These are phyloP conservation scores for Metarhizium guizhouense DNA, from an alignment of 2,329 filamentous ascomycete genomes.

Conservation along the genomic window DNA sequence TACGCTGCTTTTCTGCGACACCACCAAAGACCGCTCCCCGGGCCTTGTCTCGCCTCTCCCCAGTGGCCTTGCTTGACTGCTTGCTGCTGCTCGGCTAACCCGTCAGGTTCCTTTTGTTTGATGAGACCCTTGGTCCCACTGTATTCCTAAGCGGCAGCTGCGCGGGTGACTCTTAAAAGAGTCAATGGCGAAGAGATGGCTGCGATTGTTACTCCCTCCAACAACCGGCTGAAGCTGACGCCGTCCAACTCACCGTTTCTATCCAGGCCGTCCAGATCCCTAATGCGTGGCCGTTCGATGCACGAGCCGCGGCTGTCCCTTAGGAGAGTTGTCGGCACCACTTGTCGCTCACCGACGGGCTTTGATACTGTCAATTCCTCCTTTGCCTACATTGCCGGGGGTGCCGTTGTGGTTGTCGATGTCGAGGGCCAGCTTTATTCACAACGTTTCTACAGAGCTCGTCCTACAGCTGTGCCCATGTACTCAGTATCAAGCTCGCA, in stretches of 20 bases:
- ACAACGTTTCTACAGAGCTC: conserved; percentile 86
- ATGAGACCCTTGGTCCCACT: not conserved
- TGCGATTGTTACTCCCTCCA: conserved; percentile 39
- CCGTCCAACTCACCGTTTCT: conserved; percentile 69
- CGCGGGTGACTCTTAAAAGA: conserved; percentile 3
- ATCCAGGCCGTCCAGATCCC: conserved; percentile 54
- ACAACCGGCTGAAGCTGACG: conserved; percentile 57
- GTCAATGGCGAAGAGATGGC: conserved; percentile 51
- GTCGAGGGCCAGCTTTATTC: conserved; percentile 58
- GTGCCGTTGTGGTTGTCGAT: conserved; percentile 82
- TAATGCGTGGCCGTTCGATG: conserved; percentile 38
- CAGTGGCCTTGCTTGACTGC: not conserved
- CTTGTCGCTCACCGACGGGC: conserved; percentile 72
- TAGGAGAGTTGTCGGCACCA: conserved; percentile 83
- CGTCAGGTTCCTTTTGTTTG: not conserved
- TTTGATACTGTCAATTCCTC: conserved; percentile 72
- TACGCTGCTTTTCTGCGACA: not conserved
- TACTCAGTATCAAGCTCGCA: conserved; percentile 46
- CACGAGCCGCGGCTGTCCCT: conserved; percentile 59
- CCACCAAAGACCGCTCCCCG: not conserved
- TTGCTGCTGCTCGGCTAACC: not conserved
- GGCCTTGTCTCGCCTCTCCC: not conserved
- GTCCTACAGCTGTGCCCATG: conserved; percentile 64
- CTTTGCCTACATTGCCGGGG: conserved; percentile 89
- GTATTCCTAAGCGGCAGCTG: not conserved